phyloP scores from a whole-genome alignment of 2,329 filamentous ascomycete genomes.

The Colletotrichum sansevieriae region DNA sequence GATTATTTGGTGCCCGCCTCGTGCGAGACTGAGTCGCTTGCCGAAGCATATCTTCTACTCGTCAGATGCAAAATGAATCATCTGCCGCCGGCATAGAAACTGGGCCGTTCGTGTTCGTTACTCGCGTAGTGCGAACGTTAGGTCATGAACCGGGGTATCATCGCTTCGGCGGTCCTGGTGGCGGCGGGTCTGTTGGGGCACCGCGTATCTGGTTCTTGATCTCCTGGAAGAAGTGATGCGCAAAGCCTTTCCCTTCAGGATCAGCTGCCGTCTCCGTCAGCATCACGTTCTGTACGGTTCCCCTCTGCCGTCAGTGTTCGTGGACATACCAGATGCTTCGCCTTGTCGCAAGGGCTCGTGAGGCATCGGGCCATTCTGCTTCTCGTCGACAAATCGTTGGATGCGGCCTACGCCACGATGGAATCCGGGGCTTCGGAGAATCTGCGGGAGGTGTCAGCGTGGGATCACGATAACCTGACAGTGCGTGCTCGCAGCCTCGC shows the following conservation, averaged over 20 bases:
- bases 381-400: constrained; percentile 63
- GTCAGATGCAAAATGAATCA: no score
- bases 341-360: constrained; percentile 64
- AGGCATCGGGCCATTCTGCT: constrained; percentile 62
- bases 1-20: no score
- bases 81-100: no score
- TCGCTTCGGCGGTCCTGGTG: constrained; percentile 42
- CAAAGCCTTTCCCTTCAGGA: constrained; percentile 34
- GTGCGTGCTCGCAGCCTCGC: not conserved
- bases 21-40: no score
- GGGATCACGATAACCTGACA: not conserved
- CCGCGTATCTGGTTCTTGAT: constrained; percentile 64
- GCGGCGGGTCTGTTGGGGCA: constrained; percentile 55
- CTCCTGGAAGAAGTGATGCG: constrained; percentile 63
- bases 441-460: constrained; percentile 48
- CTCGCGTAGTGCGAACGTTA: not conserved
- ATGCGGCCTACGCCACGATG: constrained; percentile 66
- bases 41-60: no score
- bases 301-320: not conserved
- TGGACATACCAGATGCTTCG: constrained; percentile 62
- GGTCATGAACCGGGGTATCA: constrained; percentile 25
- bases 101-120: not conserved
- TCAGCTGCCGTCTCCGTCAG: constrained; percentile 23
- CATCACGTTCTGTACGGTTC: not conserved
- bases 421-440: constrained; percentile 64